Percentiles rank a stretch among this genome's conserved stretches.
Conservation (phyloP, 1,284 basidiomycete species). For the Peniophora sp. region DNA sequence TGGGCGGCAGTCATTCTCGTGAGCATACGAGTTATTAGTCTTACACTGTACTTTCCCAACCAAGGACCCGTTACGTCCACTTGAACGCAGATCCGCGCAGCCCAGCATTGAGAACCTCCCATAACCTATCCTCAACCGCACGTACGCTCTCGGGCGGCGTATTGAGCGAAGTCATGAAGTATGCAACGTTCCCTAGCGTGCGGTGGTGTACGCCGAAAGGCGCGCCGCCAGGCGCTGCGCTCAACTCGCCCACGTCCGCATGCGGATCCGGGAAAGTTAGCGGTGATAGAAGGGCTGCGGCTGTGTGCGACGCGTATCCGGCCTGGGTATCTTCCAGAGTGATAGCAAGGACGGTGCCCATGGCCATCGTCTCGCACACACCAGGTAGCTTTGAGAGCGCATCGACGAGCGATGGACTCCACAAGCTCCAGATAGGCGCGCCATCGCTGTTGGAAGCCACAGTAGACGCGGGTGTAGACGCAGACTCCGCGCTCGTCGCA, state of each 20-base stretch:
- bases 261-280: too few species aligned
- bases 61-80: too few species aligned
- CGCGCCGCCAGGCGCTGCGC: constrained; percentile 43
- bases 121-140: constrained; percentile 55
- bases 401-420: constrained; percentile 71
- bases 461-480: too few species aligned
- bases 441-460: constrained; percentile 4
- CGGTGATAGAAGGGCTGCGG: neutral
- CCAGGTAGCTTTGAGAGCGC: constrained; percentile 46
- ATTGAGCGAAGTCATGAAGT: constrained; percentile 92
- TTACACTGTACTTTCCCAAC: too few species aligned
- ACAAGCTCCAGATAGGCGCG: constrained; percentile 74
- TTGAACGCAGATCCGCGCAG: too few species aligned
- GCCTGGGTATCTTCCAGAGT: constrained; percentile 57
- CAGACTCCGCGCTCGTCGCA: constrained; percentile 6
- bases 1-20: too few species aligned
- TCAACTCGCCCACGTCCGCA: constrained; percentile 15
- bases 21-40: too few species aligned
- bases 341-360: constrained; percentile 85
- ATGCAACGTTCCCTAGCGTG: constrained; percentile 88
- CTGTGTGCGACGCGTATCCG: constrained; percentile 33
- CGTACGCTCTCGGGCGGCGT: constrained; percentile 47
- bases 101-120: constrained; percentile 17
- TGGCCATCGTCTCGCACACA: constrained; percentile 76
- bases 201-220: constrained; percentile 79